Conservation (phyloP, 306 rosid species). For the Cercis canadensis region DNA sequence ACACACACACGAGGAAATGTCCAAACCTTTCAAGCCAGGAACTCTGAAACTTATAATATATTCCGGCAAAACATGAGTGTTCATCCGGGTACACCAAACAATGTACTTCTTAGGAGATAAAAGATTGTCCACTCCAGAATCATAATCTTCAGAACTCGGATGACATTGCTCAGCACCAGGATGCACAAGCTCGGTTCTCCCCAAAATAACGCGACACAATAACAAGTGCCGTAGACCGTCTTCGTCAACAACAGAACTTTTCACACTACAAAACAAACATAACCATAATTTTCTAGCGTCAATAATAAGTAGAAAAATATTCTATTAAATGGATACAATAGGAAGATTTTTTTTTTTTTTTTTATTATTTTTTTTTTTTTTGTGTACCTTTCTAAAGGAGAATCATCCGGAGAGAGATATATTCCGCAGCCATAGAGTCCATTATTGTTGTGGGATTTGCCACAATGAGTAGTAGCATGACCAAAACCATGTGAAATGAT, state of each 20-base stretch:
- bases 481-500: constrained; percentile 72
- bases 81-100: constrained; percentile 69
- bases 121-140: constrained; percentile 74
- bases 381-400: constrained; percentile 68
- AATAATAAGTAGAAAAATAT: neutral
- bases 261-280: constrained; percentile 47
- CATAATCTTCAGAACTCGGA: constrained; percentile 66
- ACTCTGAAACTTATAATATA: constrained; percentile 67
- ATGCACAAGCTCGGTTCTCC: constrained; percentile 65
- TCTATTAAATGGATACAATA: neutral
- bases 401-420: constrained; percentile 66
- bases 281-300: neutral
- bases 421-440: constrained; percentile 54
- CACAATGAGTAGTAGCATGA: constrained; percentile 23
- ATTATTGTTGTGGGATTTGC: constrained; percentile 11
- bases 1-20: neutral
- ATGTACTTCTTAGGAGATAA: constrained; percentile 62
- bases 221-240: constrained; percentile 72
- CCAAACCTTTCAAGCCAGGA: constrained; percentile 54
- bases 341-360: too few relatives aligned
- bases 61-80: constrained; percentile 83
- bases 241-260: constrained; percentile 48
- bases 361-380: too few relatives aligned
- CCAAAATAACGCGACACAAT: constrained; percentile 83
- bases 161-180: constrained; percentile 59